Conservation (phyloP, 2,329 filamentous ascomycete genomes). For the Coniella vitis region DNA sequence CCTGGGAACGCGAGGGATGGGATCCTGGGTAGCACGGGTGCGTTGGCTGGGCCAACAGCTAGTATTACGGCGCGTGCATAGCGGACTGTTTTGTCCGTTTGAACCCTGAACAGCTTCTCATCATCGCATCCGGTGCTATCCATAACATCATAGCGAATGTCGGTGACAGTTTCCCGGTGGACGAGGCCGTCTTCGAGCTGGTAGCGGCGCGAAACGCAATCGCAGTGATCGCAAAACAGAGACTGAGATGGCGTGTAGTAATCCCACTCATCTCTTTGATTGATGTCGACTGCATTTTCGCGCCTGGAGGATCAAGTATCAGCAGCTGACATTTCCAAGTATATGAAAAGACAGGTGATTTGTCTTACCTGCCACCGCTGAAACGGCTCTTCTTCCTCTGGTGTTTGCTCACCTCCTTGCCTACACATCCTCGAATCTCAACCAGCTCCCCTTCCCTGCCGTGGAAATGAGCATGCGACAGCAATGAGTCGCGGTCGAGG, state of each 20-base stretch:
- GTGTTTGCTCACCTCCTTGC: constrained; percentile 76
- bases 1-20: constrained; percentile 6
- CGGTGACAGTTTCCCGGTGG: constrained; percentile 50
- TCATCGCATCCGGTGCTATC: constrained; percentile 37
- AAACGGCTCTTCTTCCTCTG: constrained; percentile 55
- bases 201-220: constrained; percentile 51
- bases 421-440: constrained; percentile 68
- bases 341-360: too few species aligned
- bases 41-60: constrained; percentile 62
- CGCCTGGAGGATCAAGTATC: constrained; percentile 25
- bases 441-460: constrained; percentile 56
- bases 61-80: constrained; percentile 60
- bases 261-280: constrained; percentile 61
- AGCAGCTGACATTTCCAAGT: not conserved
- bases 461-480: constrained; percentile 60
- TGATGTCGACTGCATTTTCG: constrained; percentile 45
- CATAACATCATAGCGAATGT: constrained; percentile 53
- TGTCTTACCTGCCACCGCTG: constrained; percentile 38
- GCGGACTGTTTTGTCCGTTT: constrained; percentile 45
- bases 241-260: constrained; percentile 59
- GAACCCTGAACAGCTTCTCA: constrained; percentile 60
- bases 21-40: constrained; percentile 39
- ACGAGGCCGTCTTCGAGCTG: constrained; percentile 49
- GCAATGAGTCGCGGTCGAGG: constrained; percentile 63
- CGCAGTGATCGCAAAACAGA: constrained; percentile 58